phyloP scores from a whole-genome alignment of 352 stramenopile species.

The Phytophthora capsici region DNA sequence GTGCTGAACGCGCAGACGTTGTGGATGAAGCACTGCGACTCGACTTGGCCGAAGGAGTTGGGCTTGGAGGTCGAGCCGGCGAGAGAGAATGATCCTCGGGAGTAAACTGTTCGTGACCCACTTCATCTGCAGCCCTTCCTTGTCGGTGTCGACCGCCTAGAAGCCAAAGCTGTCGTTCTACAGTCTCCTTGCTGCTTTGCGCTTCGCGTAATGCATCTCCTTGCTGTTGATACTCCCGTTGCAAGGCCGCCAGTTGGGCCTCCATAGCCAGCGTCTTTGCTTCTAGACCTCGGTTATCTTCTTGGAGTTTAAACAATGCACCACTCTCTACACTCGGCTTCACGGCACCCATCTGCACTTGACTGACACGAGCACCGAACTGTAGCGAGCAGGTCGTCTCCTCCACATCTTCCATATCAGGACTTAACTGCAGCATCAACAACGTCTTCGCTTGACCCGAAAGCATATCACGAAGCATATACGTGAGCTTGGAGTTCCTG shows the following conservation, averaged over 20 bases:
- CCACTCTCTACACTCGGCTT: conserved; percentile 83
- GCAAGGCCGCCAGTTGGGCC: conserved; percentile 45
- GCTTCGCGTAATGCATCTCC: conserved; percentile 52
- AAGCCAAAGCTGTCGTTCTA: conserved; percentile 56
- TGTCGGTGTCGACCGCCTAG: conserved; percentile 40
- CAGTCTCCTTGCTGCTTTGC: conserved; percentile 46
- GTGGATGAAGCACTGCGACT: conserved; percentile 45
- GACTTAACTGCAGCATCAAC: conserved; percentile 92
- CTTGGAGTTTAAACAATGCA: conserved; percentile 73
- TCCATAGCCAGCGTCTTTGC: conserved; percentile 40
- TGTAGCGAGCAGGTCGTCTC: conserved; percentile 91
- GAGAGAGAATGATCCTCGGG: conserved; percentile 19
- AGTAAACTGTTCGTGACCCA: conserved; percentile 22
- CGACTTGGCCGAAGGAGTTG: conserved; percentile 53
- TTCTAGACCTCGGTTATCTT: conserved; percentile 63
- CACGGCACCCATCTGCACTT: conserved; percentile 89
- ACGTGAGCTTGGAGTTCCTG: conserved; percentile 96
- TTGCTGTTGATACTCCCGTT: conserved; percentile 57
- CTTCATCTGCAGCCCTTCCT: conserved; percentile 36
- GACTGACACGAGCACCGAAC: conserved; percentile 90
- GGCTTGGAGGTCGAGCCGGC: conserved; percentile 40
- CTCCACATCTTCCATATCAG: conserved; percentile 76
- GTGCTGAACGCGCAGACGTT: conserved; percentile 48
- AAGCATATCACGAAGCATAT: conserved; percentile 93
- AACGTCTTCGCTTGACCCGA: conserved; percentile 92